Percentiles rank a stretch among this genome's conserved stretches.
Evolutionary conservation across 1,284 basidiomycete species (phyloP).

Genomic region (Wallemia hederae): DNA sequence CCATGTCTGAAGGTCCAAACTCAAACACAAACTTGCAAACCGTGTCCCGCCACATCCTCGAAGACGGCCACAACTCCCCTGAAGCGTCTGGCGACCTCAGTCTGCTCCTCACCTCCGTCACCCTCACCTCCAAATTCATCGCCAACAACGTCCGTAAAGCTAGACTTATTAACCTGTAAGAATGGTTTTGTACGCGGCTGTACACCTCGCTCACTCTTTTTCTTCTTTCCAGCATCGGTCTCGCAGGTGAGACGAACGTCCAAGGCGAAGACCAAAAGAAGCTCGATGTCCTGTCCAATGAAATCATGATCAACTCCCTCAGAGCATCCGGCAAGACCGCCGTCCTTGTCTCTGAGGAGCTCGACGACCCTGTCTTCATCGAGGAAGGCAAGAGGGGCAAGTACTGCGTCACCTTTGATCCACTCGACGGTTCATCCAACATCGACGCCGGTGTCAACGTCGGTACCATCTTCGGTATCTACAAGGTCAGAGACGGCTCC

Average conservation of each 20-base stretch:
- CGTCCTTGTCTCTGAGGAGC: conserved; percentile 87
- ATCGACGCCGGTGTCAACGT: conserved; percentile 99
- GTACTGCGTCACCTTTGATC: conserved; percentile 88
- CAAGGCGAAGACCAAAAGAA: conserved; percentile 99
- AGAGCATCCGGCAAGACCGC: conserved; percentile 80
- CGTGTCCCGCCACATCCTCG: background rate
- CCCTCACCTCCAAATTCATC: conserved; percentile 74
- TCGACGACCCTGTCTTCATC: conserved; percentile 74
- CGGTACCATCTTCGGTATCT: conserved; percentile 97
- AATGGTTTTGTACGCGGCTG: conserved; percentile 6
- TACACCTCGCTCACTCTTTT: no score
- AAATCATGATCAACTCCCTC: conserved; percentile 96
- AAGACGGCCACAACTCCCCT: conserved; percentile 7
- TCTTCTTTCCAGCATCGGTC: conserved; percentile 35
- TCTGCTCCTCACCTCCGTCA: conserved; percentile 74
- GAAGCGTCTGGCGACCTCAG: conserved; percentile 79
- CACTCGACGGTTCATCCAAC: conserved; percentile 89
- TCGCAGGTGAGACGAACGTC: conserved; percentile 84
- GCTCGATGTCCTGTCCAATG: conserved; percentile 85
- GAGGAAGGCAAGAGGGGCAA: conserved; percentile 36
- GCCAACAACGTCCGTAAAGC: conserved; percentile 93
- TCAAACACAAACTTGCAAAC: background rate
- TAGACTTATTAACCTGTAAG: conserved; percentile 82
- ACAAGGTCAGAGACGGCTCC: conserved; percentile 47
- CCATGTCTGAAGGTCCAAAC: background rate